Base-by-base conservation (phyloP, 176 grass and related monocot genomes). In the Aegilops sharonensis region DNA sequence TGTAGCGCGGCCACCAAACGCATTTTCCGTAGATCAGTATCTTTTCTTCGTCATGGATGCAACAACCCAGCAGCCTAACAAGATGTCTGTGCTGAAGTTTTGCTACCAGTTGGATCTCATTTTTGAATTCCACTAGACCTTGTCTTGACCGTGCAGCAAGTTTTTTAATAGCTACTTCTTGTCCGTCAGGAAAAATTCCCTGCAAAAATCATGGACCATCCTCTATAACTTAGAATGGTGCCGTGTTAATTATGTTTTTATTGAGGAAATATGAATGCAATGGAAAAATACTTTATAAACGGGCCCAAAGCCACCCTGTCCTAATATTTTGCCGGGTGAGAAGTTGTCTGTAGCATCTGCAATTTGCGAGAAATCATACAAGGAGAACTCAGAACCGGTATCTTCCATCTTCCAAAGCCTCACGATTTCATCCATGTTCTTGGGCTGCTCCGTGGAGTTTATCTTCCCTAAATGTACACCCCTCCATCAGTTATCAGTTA, bases 281-380 rank as follows among this genome's bases (percentile, higher is more conserved):
- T 23, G n/a, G 57, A 77, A 78, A 77, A 82, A 70, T 70, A 86
- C 92, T 90, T 94, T 97, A 45, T 97, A 97, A 85, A 97, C 94
- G 14, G 89, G 87, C 30, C 94, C 94, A 88, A 97, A 97, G 32
- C 87, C 91, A 62, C 92, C 94, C 85, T 93, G 62, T 72, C 91
- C 92, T 69, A 94, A 74, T 84, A 87, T 89, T 17, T 86, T 92
- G 9, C 24, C 31, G 5, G 80, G 79, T 43, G 83, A 61, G 78
- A 97, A 97, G 83, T 94, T 92, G 27, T 75, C 15, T 71, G 94
- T 97, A 67, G 87, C 94, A 77, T 63, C 54, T 43, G 9, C 54
- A 64, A 93, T 68, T 25, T 78, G 83, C 17, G 63, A 73, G n/a
- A 90, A 72, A 90, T 86, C 83, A 77, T 83, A 90, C 27, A 88